Conservation (phyloP, 1,139 yeast species). For the Blastobotrys serpentis region DNA sequence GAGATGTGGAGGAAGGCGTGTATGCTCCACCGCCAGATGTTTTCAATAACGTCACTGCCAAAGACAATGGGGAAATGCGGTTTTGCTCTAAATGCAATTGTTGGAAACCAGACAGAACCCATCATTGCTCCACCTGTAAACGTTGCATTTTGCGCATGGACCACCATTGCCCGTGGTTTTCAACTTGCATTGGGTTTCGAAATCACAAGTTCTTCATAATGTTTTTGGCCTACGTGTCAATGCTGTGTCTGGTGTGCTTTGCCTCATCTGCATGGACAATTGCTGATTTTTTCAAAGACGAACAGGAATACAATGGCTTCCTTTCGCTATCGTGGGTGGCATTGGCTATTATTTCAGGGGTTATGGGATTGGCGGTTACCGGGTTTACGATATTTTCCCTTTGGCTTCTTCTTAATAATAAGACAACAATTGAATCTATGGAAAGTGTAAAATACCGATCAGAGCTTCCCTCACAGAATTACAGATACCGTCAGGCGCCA, state of each 20-base stretch:
- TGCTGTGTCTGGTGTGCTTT: slow-evolving; percentile 49
- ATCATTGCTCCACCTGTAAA: slow-evolving; percentile 43
- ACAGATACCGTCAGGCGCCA: slow-evolving; percentile 43
- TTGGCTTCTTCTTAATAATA: slow-evolving; percentile 58
- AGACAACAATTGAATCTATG: slow-evolving; percentile 81
- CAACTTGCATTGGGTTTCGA: slow-evolving; percentile 77
- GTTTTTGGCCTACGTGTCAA: slow-evolving; percentile 58
- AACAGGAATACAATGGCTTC: slow-evolving; percentile 35
- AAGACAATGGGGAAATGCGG: slow-evolving; percentile 50
- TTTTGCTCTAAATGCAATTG: slow-evolving; percentile 70
- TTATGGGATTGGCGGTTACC: slow-evolving; percentile 62
- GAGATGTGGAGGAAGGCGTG: slow-evolving; percentile 28
- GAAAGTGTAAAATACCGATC: slow-evolving; percentile 56
- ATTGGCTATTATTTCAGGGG: slow-evolving; percentile 56
- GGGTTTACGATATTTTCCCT: slow-evolving; percentile 60
- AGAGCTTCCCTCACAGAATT: slow-evolving; percentile 43
- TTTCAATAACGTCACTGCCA: slow-evolving; percentile 40
- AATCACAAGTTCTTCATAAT: slow-evolving; percentile 82
- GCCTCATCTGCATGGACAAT: slow-evolving; percentile 45
- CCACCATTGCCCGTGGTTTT: slow-evolving; percentile 98
- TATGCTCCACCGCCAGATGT: slow-evolving; percentile 38
- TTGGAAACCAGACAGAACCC: slow-evolving; percentile 88
- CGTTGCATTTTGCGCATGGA: slow-evolving; percentile 46
- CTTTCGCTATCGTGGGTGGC: slow-evolving; percentile 62
- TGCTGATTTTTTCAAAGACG: slow-evolving; percentile 51